Evolutionary conservation across 2,329 filamentous ascomycete genomes (phyloP).

Genomic region (Leptographium wingfieldii): DNA sequence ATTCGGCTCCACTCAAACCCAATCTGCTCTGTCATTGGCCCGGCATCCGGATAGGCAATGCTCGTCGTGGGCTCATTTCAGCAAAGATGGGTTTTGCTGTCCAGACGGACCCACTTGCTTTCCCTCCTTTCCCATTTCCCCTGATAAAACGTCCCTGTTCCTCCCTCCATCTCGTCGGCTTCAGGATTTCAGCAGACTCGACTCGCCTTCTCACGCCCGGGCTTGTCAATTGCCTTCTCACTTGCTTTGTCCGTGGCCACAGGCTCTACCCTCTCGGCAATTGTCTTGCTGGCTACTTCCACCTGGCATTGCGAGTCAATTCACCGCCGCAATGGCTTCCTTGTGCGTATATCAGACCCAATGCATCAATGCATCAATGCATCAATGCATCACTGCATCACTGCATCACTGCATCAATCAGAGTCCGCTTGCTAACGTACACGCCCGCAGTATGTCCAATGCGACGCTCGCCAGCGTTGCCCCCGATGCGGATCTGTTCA

Average conservation of each 20-base stretch:
- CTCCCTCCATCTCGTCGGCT: background rate
- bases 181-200: background rate
- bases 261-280: background rate
- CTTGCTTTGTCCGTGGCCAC: background rate
- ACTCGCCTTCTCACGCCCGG: background rate
- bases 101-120: background rate
- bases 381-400: too few species aligned
- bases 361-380: too few species aligned
- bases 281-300: background rate
- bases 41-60: slow-evolving; percentile 11
- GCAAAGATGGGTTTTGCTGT: slow-evolving; percentile 3
- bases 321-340: background rate
- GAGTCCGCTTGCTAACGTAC: background rate
- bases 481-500: slow-evolving; percentile 34
- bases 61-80: slow-evolving; percentile 13
- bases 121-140: background rate
- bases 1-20: background rate
- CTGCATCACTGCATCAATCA: too few species aligned
- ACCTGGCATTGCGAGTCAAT: background rate
- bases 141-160: background rate
- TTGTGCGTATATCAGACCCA: background rate
- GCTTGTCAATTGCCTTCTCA: background rate
- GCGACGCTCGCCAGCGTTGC: slow-evolving; percentile 5
- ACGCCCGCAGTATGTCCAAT: slow-evolving; percentile 4
- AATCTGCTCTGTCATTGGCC: slow-evolving; percentile 7